phyloP scores from a whole-genome alignment of 192 early-diverging fungal species.

The Podila clonocystis region DNA sequence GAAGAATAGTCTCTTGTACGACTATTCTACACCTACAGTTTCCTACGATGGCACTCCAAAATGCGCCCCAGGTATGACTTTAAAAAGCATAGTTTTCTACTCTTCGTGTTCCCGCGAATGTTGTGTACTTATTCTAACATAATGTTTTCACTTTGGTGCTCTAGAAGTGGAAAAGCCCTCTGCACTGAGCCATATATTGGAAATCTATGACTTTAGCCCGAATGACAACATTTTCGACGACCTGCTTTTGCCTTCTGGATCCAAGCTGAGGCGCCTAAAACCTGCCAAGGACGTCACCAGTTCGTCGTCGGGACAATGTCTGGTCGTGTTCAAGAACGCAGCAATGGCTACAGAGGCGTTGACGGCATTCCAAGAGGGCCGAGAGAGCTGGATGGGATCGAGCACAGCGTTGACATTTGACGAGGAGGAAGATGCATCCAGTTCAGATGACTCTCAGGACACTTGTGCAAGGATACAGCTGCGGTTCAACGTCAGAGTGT shows the following conservation, averaged over 20 bases:
- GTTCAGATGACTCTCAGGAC: background rate
- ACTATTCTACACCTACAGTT: slow-evolving; percentile 14
- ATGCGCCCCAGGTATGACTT: slow-evolving; percentile 23
- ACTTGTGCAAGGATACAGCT: slow-evolving; percentile 11
- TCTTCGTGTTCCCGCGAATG: too few relatives aligned
- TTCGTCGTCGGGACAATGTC: slow-evolving; percentile 10
- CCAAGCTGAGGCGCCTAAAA: slow-evolving; percentile 26
- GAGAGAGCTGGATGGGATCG: slow-evolving; percentile 31
- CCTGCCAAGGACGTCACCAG: background rate
- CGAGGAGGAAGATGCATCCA: background rate
- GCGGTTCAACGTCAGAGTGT: slow-evolving; percentile 40
- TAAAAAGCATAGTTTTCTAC: background rate
- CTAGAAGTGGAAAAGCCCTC: slow-evolving; percentile 30
- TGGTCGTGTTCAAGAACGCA: slow-evolving; percentile 44
- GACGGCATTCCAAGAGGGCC: slow-evolving; percentile 39
- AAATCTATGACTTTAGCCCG: slow-evolving; percentile 34
- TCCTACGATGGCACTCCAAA: slow-evolving; percentile 19
- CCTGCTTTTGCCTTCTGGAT: slow-evolving; percentile 19
- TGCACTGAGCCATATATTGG: slow-evolving; percentile 34
- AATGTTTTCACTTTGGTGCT: background rate
- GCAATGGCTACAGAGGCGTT: slow-evolving; percentile 27
- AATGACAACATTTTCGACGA: slow-evolving; percentile 34
- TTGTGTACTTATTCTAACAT: background rate
- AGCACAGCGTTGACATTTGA: slow-evolving; percentile 7
- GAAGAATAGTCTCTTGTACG: slow-evolving; percentile 39